Evolutionary conservation across 2,329 filamentous ascomycete genomes (phyloP), one percentile per base, ranked within the genome.

Genomic region (Ophiostoma fasciatum): DNA sequence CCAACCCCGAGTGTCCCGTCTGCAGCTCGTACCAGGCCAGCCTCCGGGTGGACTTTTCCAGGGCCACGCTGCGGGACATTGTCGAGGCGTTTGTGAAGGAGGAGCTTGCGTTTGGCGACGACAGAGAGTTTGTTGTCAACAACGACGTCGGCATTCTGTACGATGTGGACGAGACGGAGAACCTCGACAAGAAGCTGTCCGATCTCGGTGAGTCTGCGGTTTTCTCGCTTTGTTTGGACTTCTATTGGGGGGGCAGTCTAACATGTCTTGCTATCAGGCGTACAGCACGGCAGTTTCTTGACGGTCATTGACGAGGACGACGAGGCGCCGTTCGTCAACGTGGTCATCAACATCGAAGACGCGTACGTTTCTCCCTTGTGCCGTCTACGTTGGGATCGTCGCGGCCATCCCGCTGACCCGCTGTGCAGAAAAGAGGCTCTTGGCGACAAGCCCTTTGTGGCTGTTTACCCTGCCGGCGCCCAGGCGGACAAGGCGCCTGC

Each of bases 81-180:
- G 78, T 96, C 0, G 71, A 90, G 33, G 70, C 71, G 30, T 68
- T 93, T 28, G 60, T 94, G 31, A 74, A 73, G 44, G 46, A 61
- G 4, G 65, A 83, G 44, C 61, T 94, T 3, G 78, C 78, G 4
- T 94, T 90, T 50, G 74, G 76, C 5, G 76, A 85, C 20, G 37
- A 43, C 14, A 70, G 64, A 39, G 85, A 94, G 35, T 73, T 96
- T 44, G 78, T 78, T 4, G 62, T 96, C 39, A 80, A 71, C 50
- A 84, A 72, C 39, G 78, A 84, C 7, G 63, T 70, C 9, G 78
- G 78, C 34, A 65, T 87, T n/a, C 66, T 96, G 28, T 96, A 93
- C 49, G 90, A 96, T 49, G 72, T 78, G 1, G 90, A 96, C 38
- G 74, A 93, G 49, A 83, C 83, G 5, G 82, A 92, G 39, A 92